Conservation (phyloP, 306 rosid species). For the Mucuna pruriens region DNA sequence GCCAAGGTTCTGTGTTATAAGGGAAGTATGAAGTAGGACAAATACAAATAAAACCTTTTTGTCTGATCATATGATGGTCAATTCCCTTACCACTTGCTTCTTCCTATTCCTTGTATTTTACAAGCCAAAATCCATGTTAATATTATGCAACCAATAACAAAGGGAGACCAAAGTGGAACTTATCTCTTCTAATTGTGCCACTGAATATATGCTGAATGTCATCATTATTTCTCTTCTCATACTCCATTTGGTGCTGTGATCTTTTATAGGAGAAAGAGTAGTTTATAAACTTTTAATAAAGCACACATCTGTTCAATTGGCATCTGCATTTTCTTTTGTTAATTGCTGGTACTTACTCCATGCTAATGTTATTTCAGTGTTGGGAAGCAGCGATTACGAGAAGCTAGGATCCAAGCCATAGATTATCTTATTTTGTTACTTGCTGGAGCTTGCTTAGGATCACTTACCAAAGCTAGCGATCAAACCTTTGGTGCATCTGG, state of each 20-base stretch:
- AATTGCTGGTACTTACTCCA: conserved; percentile 31
- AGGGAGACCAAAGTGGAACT: conserved; percentile 5
- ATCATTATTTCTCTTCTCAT: neutral
- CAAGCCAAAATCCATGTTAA: neutral
- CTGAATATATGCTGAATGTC: neutral
- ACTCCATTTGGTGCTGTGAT: neutral
- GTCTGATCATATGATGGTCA: conserved; percentile 2
- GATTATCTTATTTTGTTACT: conserved; percentile 91
- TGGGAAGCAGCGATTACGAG: conserved; percentile 89
- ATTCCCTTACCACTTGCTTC: neutral
- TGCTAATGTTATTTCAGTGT: conserved; percentile 55
- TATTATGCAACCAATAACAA: neutral
- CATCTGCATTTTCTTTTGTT: conserved; percentile 21
- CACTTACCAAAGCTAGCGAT: conserved; percentile 67
- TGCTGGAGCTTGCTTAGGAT: conserved; percentile 98
- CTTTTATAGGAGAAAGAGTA: neutral
- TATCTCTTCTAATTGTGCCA: neutral
- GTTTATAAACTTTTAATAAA: neutral
- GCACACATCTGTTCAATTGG: conserved; percentile 6
- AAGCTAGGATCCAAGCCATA: conserved; percentile 80
- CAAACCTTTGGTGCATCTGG: conserved; percentile 77
- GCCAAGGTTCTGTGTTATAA: conserved; percentile 6
- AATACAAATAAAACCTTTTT: conserved; percentile 7
- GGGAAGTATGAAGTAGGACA: neutral
- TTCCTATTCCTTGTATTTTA: neutral